Percentiles rank a stretch among this genome's conserved stretches.
phyloP scores from a whole-genome alignment of 192 early-diverging fungal genomes.

The Coemansia sp. region DNA sequence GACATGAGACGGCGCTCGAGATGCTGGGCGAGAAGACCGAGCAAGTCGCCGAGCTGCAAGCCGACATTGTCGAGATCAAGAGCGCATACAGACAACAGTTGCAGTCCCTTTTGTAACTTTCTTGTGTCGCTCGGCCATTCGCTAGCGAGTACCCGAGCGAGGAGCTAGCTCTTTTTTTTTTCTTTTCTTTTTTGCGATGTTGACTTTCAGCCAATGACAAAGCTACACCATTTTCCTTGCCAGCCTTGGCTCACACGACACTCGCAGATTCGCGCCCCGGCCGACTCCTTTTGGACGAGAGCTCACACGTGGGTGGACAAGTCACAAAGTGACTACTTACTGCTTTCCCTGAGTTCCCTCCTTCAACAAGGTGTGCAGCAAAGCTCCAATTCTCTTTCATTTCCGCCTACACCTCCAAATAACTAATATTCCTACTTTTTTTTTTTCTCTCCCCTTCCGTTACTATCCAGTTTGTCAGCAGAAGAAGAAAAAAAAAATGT shows the following conservation, averaged over 20 bases:
- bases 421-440: neutral
- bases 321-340: conserved; percentile 3
- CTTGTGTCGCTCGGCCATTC: conserved; percentile 21
- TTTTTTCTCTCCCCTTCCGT: neutral
- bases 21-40: conserved; percentile 91
- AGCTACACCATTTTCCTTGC: conserved; percentile 15
- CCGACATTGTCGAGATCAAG: conserved; percentile 80
- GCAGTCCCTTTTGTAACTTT: conserved; percentile 59
- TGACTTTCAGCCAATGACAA: conserved; percentile 11
- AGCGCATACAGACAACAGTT: conserved; percentile 73
- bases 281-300: neutral
- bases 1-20: conserved; percentile 73
- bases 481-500: conserved; percentile 18
- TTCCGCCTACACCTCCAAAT: neutral
- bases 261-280: neutral
- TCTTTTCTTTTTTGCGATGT: neutral
- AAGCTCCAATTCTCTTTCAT: neutral
- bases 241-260: neutral
- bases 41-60: conserved; percentile 77
- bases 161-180: neutral
- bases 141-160: conserved; percentile 7
- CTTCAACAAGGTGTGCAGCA: neutral
- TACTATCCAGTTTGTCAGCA: conserved; percentile 10
- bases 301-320: neutral
- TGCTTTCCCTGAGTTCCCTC: conserved; percentile 4